phyloP scores from a whole-genome alignment of 129 eudicot genomes.

The Mikania micrantha region DNA sequence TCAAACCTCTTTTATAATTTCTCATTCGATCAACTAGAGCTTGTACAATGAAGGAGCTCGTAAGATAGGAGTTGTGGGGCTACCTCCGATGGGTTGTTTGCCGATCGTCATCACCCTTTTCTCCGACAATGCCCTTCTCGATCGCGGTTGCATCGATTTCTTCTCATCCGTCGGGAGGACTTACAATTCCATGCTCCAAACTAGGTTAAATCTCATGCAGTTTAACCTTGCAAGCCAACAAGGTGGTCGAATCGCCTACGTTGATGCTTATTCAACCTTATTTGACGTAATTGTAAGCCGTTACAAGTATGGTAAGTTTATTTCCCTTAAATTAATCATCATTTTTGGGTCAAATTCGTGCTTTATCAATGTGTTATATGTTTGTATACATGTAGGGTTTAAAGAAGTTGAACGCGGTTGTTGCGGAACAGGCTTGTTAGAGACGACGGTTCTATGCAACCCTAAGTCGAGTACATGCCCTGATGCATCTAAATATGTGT shows the following conservation, averaged over 20 bases:
- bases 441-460: slow-evolving; percentile 51
- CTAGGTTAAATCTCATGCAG: slow-evolving; percentile 34
- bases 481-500: slow-evolving; percentile 46
- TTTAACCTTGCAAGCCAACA: neutral
- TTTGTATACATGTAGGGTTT: slow-evolving; percentile 30
- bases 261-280: slow-evolving; percentile 37
- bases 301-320: slow-evolving; percentile 42
- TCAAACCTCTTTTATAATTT: neutral
- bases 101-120: slow-evolving; percentile 64
- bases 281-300: slow-evolving; percentile 21
- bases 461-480: slow-evolving; percentile 34
- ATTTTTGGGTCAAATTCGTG: too few species aligned
- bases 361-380: neutral
- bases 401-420: slow-evolving; percentile 46
- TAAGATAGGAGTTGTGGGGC: slow-evolving; percentile 49
- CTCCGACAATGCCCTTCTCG: slow-evolving; percentile 24
- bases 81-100: slow-evolving; percentile 82
- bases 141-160: slow-evolving; percentile 51
- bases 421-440: slow-evolving; percentile 74
- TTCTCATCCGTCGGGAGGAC: slow-evolving; percentile 38
- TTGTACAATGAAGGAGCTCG: slow-evolving; percentile 53
- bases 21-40: slow-evolving; percentile 28
- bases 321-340: too few species aligned
- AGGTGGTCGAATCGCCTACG: slow-evolving; percentile 35
- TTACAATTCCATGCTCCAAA: slow-evolving; percentile 43